These are phyloP conservation scores for Bonia amplexicaulis DNA, from an alignment of 176 grass and related monocot species.

Conservation along the genomic window DNA sequence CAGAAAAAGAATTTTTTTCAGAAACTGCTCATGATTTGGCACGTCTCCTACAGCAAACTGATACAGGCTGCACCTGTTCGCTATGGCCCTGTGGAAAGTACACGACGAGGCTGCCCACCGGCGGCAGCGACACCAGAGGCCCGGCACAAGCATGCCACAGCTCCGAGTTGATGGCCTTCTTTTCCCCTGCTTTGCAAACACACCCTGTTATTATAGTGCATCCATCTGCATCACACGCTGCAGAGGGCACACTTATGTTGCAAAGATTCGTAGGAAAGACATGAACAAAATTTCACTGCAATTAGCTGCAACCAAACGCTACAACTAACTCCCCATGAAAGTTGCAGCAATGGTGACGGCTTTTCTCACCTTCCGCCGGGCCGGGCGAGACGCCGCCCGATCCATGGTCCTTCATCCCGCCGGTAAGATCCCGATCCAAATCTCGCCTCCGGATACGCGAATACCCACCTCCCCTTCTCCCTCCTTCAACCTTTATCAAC, in stretches of 20 bases:
- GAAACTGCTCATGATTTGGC: background rate
- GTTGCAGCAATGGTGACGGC: background rate
- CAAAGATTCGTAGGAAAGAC: background rate
- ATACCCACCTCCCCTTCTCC: conserved; percentile 23
- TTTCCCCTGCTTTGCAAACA: conserved; percentile 64
- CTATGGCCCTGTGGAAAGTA: conserved; percentile 99
- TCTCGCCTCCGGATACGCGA: conserved; percentile 10
- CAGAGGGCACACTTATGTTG: background rate
- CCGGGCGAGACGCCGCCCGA: conserved; percentile 39
- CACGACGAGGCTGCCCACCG: conserved; percentile 80
- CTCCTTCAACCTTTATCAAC: conserved; percentile 10
- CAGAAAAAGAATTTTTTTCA: background rate
- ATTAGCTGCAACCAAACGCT: background rate
- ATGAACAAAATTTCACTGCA: background rate
- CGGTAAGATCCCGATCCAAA: conserved; percentile 45
- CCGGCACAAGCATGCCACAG: conserved; percentile 97
- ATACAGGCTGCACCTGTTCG: conserved; percentile 58
- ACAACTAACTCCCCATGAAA: background rate
- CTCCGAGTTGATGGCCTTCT: conserved; percentile 86
- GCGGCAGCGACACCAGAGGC: conserved; percentile 76
- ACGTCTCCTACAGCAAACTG: background rate
- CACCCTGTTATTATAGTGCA: background rate
- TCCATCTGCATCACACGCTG: background rate
- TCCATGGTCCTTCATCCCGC: conserved; percentile 52
- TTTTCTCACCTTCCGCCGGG: conserved; percentile 36